These are phyloP conservation scores for Allium sativum DNA, from an alignment of 106 monocot genomes.

Conservation along the genomic window DNA sequence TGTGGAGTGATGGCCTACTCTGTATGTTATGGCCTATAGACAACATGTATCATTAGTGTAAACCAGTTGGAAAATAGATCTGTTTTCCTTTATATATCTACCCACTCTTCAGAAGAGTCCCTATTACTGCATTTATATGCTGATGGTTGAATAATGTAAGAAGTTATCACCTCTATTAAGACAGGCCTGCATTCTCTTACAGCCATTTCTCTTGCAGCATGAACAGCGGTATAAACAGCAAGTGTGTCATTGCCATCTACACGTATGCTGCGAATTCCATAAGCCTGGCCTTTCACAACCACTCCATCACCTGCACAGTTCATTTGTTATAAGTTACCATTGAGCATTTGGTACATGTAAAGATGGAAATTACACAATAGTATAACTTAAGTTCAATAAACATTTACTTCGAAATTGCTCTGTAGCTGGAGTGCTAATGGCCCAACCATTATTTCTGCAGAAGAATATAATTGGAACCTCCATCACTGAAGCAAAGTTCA, in stretches of 20 bases:
- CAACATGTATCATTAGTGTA: neutral
- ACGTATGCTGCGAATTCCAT: slow-evolving; percentile 83
- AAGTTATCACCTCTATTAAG: slow-evolving; percentile 59
- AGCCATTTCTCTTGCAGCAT: slow-evolving; percentile 84
- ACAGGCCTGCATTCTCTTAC: slow-evolving; percentile 66
- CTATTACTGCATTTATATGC: too few species aligned
- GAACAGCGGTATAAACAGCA: slow-evolving; percentile 84
- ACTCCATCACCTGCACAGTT: slow-evolving; percentile 61
- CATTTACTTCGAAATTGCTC: slow-evolving; percentile 78
- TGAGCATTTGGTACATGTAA: too few species aligned
- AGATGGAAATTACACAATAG: too few species aligned
- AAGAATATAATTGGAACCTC: slow-evolving; percentile 83
- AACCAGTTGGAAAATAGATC: neutral
- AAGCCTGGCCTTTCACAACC: slow-evolving; percentile 75
- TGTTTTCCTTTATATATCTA: too few species aligned
- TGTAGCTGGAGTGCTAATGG: slow-evolving; percentile 83
- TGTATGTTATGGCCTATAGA: slow-evolving; percentile 73
- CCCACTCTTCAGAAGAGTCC: too few species aligned
- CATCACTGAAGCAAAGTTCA: slow-evolving; percentile 94
- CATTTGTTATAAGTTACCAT: neutral
- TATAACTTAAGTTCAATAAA: too few species aligned
- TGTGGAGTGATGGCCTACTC: slow-evolving; percentile 92
- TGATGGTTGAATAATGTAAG: neutral
- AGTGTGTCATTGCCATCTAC: slow-evolving; percentile 92
- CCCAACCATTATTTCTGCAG: slow-evolving; percentile 98